Evolutionary conservation across 2,329 filamentous ascomycete species (phyloP).

Genomic region (Verticillium albo-atrum): DNA sequence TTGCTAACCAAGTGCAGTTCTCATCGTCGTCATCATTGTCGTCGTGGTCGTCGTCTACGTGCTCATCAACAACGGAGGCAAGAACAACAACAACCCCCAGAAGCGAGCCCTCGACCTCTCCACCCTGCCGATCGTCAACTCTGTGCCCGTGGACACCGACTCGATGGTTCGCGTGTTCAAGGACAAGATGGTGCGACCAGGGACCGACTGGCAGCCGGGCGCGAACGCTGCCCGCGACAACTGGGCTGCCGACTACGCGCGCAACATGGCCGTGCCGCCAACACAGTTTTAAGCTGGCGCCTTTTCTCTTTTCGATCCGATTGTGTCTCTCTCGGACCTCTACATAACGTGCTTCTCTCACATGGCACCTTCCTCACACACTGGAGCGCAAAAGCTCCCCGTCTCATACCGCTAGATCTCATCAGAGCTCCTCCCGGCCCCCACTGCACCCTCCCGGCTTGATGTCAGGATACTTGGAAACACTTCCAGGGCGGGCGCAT

Average conservation of each 20-base stretch:
- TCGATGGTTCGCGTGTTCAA: slow-evolving; percentile 1
- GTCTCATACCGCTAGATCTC: background rate
- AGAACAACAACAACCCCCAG: slow-evolving; percentile 23
- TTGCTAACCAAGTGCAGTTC: slow-evolving; percentile 36
- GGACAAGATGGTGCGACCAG: slow-evolving; percentile 3
- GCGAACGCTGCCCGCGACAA: background rate
- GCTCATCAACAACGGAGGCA: slow-evolving; percentile 15
- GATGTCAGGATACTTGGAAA: background rate
- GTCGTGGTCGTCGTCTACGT: slow-evolving; percentile 40
- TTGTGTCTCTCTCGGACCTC: background rate
- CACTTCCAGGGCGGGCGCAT: background rate
- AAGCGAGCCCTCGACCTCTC: slow-evolving; percentile 17
- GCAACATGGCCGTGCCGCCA: background rate
- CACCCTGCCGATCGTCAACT: slow-evolving; percentile 17
- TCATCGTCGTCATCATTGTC: slow-evolving; percentile 48
- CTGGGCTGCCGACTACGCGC: background rate
- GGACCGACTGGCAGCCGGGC: slow-evolving; percentile 1
- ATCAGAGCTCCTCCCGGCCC: background rate
- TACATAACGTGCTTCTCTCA: background rate
- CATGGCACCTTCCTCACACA: background rate
- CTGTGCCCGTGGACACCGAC: slow-evolving; percentile 13
- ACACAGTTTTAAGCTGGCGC: background rate
- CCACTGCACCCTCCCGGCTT: background rate
- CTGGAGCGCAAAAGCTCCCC: background rate
- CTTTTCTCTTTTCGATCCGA: background rate